Conservation (phyloP, 2,329 filamentous ascomycete genomes). For the Didymellaceae sp. region DNA sequence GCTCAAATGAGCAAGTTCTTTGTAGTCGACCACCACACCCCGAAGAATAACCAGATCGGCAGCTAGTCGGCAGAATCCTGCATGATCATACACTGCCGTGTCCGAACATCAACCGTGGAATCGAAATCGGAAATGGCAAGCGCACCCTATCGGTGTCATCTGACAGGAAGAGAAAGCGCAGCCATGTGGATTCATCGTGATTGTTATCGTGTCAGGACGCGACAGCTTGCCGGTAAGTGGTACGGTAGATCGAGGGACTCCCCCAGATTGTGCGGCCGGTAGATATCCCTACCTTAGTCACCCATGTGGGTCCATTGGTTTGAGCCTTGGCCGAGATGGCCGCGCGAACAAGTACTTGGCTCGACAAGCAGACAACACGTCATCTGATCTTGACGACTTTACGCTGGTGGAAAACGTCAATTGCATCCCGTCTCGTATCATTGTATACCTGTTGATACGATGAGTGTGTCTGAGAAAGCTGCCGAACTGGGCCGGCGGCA, state of each 20-base stretch:
- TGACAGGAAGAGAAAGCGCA: neutral
- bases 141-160: constrained; percentile 10
- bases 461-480: constrained; percentile 27
- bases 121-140: constrained; percentile 9
- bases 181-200: neutral
- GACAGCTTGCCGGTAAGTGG: neutral
- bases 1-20: constrained; percentile 4
- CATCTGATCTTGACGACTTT: neutral
- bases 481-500: constrained; percentile 53
- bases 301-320: constrained; percentile 3
- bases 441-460: constrained; percentile 3
- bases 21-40: constrained; percentile 6
- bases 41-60: constrained; percentile 22
- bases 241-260: neutral
- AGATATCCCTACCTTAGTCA: neutral
- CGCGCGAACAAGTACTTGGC: constrained; percentile 1
- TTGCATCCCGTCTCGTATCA: neutral
- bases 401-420: neutral
- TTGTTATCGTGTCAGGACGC: neutral
- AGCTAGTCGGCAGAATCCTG: neutral
- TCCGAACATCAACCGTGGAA: constrained; percentile 4
- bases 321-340: constrained; percentile 3
- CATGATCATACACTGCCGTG: constrained; percentile 9
- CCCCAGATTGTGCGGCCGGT: neutral
- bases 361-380: no score